Evolutionary conservation across 495 filamentous ascomycete species (phyloP).

Genomic region (Lasiosphaeriaceae sp.): DNA sequence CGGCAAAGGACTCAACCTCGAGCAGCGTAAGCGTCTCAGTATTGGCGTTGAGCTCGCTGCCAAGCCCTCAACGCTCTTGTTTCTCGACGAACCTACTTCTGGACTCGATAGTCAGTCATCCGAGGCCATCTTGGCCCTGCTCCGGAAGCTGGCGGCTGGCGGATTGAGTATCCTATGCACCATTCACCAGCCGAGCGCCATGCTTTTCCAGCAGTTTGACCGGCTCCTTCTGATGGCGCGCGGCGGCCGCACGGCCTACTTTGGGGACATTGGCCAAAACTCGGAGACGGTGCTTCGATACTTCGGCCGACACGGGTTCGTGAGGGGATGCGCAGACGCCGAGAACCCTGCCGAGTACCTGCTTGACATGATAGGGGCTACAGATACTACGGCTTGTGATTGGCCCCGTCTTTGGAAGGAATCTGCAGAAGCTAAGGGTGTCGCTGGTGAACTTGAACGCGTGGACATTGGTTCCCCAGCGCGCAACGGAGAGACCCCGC

Average conservation of each 20-base stretch:
- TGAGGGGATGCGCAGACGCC: too few species aligned
- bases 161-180: conserved; percentile 88
- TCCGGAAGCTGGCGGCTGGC: conserved; percentile 75
- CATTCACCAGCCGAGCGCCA: conserved; percentile 88
- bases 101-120: conserved; percentile 82
- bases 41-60: conserved; percentile 91
- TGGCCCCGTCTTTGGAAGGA: too few species aligned
- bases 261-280: too few species aligned
- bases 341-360: too few species aligned
- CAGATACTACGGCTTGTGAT: too few species aligned
- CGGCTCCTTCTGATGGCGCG: conserved; percentile 75
- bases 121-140: conserved; percentile 74
- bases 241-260: conserved; percentile 85
- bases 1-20: conserved; percentile 87
- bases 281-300: too few species aligned
- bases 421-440: too few species aligned
- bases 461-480: too few species aligned
- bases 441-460: too few species aligned
- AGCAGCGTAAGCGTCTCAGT: conserved; percentile 86
- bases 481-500: too few species aligned
- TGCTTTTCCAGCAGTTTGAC: conserved; percentile 90
- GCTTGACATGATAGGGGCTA: too few species aligned
- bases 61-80: conserved; percentile 85
- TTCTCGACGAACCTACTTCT: conserved; percentile 92
- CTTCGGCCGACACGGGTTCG: too few species aligned